phyloP scores from a whole-genome alignment of 768 basidiomycete species.

The Amanita polypyramis region DNA sequence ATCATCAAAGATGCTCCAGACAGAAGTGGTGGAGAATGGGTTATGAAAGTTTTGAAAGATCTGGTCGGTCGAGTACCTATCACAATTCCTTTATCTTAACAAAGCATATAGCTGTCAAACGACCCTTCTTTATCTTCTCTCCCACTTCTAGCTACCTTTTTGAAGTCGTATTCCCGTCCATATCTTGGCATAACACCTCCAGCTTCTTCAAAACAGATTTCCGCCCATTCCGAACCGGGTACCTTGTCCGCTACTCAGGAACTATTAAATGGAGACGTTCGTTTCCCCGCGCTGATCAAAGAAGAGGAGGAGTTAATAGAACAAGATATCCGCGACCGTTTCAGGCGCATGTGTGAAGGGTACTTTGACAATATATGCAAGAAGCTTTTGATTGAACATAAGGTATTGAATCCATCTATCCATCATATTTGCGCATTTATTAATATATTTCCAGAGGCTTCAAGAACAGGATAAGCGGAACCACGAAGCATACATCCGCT shows the following conservation, averaged over 20 bases:
- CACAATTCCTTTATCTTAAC: conserved; percentile 6
- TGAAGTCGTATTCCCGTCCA: conserved; percentile 84
- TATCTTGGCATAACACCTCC: conserved; percentile 72
- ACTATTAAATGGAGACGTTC: conserved; percentile 16
- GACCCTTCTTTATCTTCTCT: conserved; percentile 82
- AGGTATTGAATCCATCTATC: conserved; percentile 30
- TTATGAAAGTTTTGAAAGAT: conserved; percentile 81
- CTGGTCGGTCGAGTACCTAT: conserved; percentile 42
- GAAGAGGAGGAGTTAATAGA: conserved; percentile 75
- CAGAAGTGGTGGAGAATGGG: conserved; percentile 75
- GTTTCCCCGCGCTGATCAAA: conserved; percentile 28
- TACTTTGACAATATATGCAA: conserved; percentile 91
- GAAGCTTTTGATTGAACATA: conserved; percentile 86
- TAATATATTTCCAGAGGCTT: conserved; percentile 47
- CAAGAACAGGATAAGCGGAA: conserved; percentile 97
- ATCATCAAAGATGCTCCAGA: conserved; percentile 64
- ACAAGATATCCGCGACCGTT: conserved; percentile 75
- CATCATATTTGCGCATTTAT: neutral
- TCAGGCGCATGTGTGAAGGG: conserved; percentile 86
- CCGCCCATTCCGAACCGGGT: conserved; percentile 43
- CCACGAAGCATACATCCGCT: conserved; percentile 98
- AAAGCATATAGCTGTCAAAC: conserved; percentile 57
- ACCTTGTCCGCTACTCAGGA: conserved; percentile 33
- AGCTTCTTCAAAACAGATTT: conserved; percentile 45
- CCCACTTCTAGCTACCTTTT: conserved; percentile 83